phyloP scores from a whole-genome alignment of 768 basidiomycete species.

The Mycena polygramma region DNA sequence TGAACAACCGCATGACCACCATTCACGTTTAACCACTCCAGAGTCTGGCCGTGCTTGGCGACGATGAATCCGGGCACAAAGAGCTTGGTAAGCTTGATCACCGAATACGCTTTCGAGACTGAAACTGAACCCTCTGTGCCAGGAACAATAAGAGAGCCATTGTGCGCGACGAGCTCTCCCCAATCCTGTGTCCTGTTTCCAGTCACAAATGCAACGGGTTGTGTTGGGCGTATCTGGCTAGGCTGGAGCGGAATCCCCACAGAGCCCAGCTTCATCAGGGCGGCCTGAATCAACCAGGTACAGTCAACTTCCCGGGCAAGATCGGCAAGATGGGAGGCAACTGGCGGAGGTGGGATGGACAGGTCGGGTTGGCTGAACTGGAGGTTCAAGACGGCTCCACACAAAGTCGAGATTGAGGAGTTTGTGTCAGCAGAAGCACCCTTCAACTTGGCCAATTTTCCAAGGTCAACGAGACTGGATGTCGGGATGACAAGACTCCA shows the following conservation, averaged over 20 bases:
- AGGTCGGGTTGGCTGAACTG: background rate
- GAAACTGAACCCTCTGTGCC: background rate
- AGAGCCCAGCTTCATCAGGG: slow-evolving; percentile 10
- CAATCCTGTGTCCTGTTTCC: slow-evolving; percentile 19
- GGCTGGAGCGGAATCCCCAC: slow-evolving; percentile 27
- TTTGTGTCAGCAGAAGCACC: slow-evolving; percentile 6
- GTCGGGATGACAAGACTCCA: slow-evolving; percentile 11
- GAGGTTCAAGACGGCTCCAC: slow-evolving; percentile 21
- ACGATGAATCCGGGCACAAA: slow-evolving; percentile 28
- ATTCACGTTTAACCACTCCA: slow-evolving; percentile 24
- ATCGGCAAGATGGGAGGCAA: background rate
- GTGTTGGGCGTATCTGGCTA: slow-evolving; percentile 13
- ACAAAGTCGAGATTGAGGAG: slow-evolving; percentile 12
- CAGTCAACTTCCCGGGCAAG: slow-evolving; percentile 30
- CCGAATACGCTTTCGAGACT: slow-evolving; percentile 25
- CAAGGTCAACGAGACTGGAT: slow-evolving; percentile 25
- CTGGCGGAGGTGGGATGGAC: background rate
- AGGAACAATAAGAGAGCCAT: slow-evolving; percentile 16
- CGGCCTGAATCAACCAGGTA: slow-evolving; percentile 19
- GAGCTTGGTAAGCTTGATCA: slow-evolving; percentile 30
- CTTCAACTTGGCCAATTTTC: slow-evolving; percentile 23
- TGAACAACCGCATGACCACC: slow-evolving; percentile 27
- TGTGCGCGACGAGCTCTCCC: slow-evolving; percentile 24
- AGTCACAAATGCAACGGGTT: slow-evolving; percentile 30
- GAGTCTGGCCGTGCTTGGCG: slow-evolving; percentile 28